Evolutionary conservation across 768 basidiomycete genomes (phyloP).

Genomic region (Lactarius deliciosus): DNA sequence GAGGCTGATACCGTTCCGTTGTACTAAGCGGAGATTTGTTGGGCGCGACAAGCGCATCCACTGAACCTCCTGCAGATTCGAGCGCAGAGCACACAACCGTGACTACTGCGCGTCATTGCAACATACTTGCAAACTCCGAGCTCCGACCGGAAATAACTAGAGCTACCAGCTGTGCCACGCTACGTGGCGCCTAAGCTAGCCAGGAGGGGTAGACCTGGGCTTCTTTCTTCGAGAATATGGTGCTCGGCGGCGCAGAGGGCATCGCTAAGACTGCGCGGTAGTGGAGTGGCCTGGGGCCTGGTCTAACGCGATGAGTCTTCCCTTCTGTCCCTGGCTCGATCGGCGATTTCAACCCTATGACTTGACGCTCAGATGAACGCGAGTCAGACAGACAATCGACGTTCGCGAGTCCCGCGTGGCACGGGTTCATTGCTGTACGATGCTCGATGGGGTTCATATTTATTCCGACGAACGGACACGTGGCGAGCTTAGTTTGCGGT

Average conservation of each 20-base stretch:
- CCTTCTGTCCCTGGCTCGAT: conserved; percentile 1
- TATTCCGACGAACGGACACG: background rate
- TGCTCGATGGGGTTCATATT: background rate
- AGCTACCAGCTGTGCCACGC: background rate
- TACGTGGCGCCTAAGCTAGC: background rate
- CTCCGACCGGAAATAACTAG: conserved; percentile 13
- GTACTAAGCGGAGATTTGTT: background rate
- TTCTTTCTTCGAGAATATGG: background rate
- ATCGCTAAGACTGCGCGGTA: background rate
- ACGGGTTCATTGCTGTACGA: background rate
- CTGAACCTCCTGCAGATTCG: conserved; percentile 9
- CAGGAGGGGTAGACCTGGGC: background rate
- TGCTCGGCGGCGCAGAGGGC: background rate
- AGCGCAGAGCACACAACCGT: background rate
- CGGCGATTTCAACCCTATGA: conserved; percentile 2
- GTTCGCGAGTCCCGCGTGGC: background rate
- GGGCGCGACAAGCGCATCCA: background rate
- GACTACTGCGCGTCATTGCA: conserved; percentile 9
- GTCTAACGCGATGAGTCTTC: background rate
- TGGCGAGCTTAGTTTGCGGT: background rate
- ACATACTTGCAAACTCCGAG: conserved; percentile 20
- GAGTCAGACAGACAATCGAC: background rate
- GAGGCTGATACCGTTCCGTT: background rate
- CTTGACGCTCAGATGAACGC: background rate
- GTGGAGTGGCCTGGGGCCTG: background rate